Conservation (phyloP, 371 early-diverging fungal species). For the Lichtheimia corymbifera region DNA sequence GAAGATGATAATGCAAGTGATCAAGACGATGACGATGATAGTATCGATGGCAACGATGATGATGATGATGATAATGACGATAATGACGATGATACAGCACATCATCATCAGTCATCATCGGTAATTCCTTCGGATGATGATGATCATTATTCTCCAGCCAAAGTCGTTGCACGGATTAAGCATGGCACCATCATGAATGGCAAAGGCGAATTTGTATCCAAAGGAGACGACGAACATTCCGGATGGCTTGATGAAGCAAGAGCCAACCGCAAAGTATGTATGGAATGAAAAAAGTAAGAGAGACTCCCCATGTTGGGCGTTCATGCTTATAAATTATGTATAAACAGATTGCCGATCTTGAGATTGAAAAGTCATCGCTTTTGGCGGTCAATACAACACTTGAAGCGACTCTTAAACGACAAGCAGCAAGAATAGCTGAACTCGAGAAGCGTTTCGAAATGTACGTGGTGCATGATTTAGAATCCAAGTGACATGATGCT, state of each 20-base stretch:
- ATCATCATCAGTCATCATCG: slow-evolving; percentile 11
- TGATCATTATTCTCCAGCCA: slow-evolving; percentile 19
- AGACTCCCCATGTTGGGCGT: not conserved
- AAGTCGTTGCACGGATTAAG: slow-evolving; percentile 45
- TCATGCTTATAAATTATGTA: not conserved
- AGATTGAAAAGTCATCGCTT: slow-evolving; percentile 52
- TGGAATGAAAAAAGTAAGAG: slow-evolving; percentile 5
- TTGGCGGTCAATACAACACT: slow-evolving; percentile 45
- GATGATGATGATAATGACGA: slow-evolving; percentile 15
- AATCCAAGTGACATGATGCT: not conserved
- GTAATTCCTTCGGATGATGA: slow-evolving; percentile 3
- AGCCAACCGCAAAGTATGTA: slow-evolving; percentile 40
- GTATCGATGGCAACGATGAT: slow-evolving; percentile 14
- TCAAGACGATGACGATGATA: slow-evolving; percentile 11
- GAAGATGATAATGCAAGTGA: slow-evolving; percentile 7
- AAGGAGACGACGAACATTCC: slow-evolving; percentile 25
- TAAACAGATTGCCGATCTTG: slow-evolving; percentile 52
- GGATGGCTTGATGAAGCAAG: slow-evolving; percentile 44
- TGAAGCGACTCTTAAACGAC: slow-evolving; percentile 43
- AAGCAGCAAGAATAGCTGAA: slow-evolving; percentile 38
- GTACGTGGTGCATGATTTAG: slow-evolving; percentile 17
- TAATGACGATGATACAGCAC: slow-evolving; percentile 19
- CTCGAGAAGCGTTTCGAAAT: slow-evolving; percentile 38
- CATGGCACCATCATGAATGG: slow-evolving; percentile 55
- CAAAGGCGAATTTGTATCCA: slow-evolving; percentile 46